A percentile compares a stretch with the other conserved stretches of the same genome.
These are phyloP conservation scores for Fusarium sp. DNA, from an alignment of 2,329 filamentous ascomycete genomes.

Conservation along the genomic window DNA sequence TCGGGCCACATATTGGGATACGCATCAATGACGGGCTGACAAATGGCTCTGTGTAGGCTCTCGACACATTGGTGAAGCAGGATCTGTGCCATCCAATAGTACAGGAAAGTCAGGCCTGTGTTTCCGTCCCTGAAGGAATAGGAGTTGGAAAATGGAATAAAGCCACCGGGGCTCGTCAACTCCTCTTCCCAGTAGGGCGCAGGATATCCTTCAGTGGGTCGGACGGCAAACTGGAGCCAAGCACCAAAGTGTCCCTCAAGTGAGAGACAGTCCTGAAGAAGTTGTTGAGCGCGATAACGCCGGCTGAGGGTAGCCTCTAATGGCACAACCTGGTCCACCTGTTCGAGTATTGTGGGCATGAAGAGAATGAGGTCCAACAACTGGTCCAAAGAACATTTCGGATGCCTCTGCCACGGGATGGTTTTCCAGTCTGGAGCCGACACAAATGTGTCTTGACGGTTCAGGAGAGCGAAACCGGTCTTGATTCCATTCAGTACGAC, in stretches of 20 bases:
- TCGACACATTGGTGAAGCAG: conserved; percentile 62
- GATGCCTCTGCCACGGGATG: conserved; percentile 64
- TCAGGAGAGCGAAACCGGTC: conserved; percentile 62
- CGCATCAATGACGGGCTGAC: conserved; percentile 57
- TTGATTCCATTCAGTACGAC: conserved; percentile 43
- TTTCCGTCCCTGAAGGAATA: conserved; percentile 59
- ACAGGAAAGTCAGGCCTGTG: conserved; percentile 61
- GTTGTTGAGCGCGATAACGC: conserved; percentile 59
- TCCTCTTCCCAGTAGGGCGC: conserved; percentile 57
- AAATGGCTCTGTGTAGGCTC: conserved; percentile 57
- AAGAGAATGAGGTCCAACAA: conserved; percentile 64
- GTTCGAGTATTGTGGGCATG: conserved; percentile 60
- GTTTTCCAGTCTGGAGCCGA: conserved; percentile 63
- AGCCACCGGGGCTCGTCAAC: conserved; percentile 42
- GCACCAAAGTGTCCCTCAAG: conserved; percentile 61
- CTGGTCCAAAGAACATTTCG: conserved; percentile 62
- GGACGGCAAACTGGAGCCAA: conserved; percentile 57
- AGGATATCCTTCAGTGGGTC: conserved; percentile 44
- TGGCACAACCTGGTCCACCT: conserved; percentile 56
- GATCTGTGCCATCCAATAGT: conserved; percentile 66
- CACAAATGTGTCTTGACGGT: conserved; percentile 63
- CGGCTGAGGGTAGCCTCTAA: conserved; percentile 56
- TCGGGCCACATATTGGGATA: conserved; percentile 55
- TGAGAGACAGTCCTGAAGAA: conserved; percentile 60
- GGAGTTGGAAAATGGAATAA: conserved; percentile 58